These are phyloP conservation scores for Rhytidiadelphus loreus DNA, from an alignment of 225 moss, liverwort and hornwort genomes.

Conservation along the genomic window DNA sequence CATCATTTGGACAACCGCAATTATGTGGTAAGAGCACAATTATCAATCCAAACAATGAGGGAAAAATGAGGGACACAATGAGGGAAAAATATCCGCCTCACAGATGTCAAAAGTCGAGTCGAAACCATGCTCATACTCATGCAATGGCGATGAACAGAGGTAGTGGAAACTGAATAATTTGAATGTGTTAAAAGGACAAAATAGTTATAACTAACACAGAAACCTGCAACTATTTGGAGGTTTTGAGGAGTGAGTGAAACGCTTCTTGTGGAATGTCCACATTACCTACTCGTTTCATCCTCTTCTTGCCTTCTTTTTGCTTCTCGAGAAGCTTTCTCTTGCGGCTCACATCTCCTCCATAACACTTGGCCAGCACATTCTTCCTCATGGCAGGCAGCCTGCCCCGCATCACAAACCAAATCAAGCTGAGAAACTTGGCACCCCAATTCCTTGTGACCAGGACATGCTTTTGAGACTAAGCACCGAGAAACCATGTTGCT, in stretches of 20 bases:
- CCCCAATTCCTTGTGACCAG: not conserved
- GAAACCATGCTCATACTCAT: not conserved
- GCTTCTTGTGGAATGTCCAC: constrained; percentile 97
- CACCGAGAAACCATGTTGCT: not conserved
- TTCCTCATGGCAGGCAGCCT: constrained; percentile 86
- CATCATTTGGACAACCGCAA: not conserved
- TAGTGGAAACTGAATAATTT: not conserved
- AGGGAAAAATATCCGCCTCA: not conserved
- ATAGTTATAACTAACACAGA: not conserved
- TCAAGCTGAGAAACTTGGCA: not conserved
- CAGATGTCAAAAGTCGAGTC: not conserved
- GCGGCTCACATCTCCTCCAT: constrained; percentile 87
- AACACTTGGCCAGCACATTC: constrained; percentile 93
- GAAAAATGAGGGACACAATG: not conserved
- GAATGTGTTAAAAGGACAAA: not conserved
- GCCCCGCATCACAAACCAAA: not conserved
- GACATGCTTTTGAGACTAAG: not conserved
- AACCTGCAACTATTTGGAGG: constrained; percentile 10
- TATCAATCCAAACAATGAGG: not conserved
- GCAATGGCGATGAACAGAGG: not conserved
- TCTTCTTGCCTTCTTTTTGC: constrained; percentile 94
- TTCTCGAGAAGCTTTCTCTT: constrained; percentile 93
- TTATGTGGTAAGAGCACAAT: not conserved
- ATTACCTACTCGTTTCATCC: constrained; percentile 92
- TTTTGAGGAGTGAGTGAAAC: constrained; percentile 66